phyloP scores from a whole-genome alignment of 75 land plant genomes.

The Cryptomeria japonica region DNA sequence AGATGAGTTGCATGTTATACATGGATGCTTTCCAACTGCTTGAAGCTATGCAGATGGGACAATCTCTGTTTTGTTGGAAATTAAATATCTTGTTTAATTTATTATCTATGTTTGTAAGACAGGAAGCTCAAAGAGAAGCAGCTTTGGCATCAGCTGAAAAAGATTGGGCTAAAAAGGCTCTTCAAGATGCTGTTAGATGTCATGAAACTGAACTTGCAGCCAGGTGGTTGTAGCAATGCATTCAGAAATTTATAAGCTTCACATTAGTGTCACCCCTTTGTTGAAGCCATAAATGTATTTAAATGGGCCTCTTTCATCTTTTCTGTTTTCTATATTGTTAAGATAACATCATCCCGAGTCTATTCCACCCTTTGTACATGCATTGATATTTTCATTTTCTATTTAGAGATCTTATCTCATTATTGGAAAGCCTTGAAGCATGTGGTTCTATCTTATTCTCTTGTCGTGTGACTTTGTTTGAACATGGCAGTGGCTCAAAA shows the following conservation, averaged over 20 bases:
- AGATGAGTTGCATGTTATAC: background rate
- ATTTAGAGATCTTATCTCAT: background rate
- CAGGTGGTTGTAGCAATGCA: conserved; percentile 38
- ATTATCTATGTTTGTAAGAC: background rate
- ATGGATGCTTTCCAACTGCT: background rate
- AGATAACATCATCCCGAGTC: background rate
- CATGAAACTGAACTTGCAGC: conserved; percentile 71
- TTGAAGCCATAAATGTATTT: background rate
- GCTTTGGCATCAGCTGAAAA: conserved; percentile 56
- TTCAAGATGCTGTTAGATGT: conserved; percentile 51
- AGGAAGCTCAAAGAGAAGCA: conserved; percentile 88
- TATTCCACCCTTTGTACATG: background rate
- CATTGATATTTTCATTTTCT: background rate
- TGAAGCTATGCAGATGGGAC: background rate
- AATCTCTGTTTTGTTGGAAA: background rate
- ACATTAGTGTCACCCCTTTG: background rate
- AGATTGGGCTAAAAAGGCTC: conserved; percentile 67
- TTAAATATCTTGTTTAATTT: background rate
- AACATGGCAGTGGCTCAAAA: background rate
- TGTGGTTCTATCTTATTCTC: background rate
- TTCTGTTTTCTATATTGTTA: conserved; percentile 4
- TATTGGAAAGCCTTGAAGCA: background rate
- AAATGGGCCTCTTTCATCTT: background rate
- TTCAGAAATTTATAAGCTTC: background rate
- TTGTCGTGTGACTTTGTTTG: background rate